Percentiles rank a stretch among this genome's conserved stretches.
phyloP scores from a whole-genome alignment of 1,284 basidiomycete genomes.

The Ustilago bromivora region DNA sequence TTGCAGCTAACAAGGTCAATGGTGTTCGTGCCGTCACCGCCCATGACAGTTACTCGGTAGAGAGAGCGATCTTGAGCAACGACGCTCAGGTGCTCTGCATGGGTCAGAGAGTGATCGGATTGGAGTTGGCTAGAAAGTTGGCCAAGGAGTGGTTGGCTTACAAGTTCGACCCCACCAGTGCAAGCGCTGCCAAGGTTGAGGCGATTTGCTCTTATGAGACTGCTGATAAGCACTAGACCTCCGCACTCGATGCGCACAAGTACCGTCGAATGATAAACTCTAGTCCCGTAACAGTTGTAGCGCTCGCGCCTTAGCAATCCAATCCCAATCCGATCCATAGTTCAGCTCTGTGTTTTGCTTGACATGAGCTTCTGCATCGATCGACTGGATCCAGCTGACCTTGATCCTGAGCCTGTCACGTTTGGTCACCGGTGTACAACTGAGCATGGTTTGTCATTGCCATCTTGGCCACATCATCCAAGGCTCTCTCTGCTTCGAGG shows the following conservation, averaged over 20 bases:
- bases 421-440: too few species aligned
- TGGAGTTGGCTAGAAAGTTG: slow-evolving; percentile 71
- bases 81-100: slow-evolving; percentile 72
- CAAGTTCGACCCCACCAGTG: slow-evolving; percentile 70
- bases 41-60: slow-evolving; percentile 72
- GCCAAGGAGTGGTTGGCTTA: slow-evolving; percentile 72
- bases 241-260: too few species aligned
- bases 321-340: too few species aligned
- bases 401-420: too few species aligned
- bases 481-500: too few species aligned
- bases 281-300: not conserved
- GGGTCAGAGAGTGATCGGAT: slow-evolving; percentile 72
- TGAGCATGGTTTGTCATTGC: too few species aligned
- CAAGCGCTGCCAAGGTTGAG: slow-evolving; percentile 71
- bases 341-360: too few species aligned
- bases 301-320: not conserved
- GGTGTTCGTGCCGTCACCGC: slow-evolving; percentile 71
- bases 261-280: too few species aligned
- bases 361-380: too few species aligned
- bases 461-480: too few species aligned
- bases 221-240: slow-evolving; percentile 41
- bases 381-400: too few species aligned
- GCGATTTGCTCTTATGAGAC: slow-evolving; percentile 66
- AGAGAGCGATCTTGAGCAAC: slow-evolving; percentile 71
- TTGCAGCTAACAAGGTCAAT: slow-evolving; percentile 70